These are phyloP conservation scores for Cryphonectria parasitica DNA, from an alignment of 2,329 filamentous ascomycete species.

Conservation along the genomic window DNA sequence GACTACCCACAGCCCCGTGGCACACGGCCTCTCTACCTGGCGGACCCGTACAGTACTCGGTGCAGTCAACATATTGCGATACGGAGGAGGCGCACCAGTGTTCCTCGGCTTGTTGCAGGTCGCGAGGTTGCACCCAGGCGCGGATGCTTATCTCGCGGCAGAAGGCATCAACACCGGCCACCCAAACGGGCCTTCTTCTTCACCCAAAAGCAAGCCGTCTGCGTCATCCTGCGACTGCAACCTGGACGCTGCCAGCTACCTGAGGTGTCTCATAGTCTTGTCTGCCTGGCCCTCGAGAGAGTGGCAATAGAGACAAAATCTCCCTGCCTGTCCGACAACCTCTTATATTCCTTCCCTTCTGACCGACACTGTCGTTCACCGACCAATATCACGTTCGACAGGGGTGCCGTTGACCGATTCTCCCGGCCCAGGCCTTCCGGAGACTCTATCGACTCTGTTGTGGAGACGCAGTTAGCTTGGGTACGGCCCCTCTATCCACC, in stretches of 20 bases:
- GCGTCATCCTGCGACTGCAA: constrained; percentile 2
- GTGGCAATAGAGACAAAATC: neutral
- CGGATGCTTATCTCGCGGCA: constrained; percentile 1
- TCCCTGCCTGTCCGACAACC: neutral
- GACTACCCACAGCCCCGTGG: constrained; percentile 12
- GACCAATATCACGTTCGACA: constrained; percentile 18
- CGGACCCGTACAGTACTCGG: neutral
- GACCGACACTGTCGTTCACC: neutral
- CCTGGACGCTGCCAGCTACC: constrained; percentile 1
- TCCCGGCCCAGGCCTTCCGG: constrained; percentile 22
- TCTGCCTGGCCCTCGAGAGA: constrained; percentile 10
- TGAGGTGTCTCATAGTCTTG: constrained; percentile 10
- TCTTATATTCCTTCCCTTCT: neutral
- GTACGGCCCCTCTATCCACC: constrained; percentile 15
- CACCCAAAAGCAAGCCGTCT: constrained; percentile 1
- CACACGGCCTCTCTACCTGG: constrained; percentile 1
- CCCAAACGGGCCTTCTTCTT: neutral
- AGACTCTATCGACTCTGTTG: constrained; percentile 8
- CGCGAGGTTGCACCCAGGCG: neutral
- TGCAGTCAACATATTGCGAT: constrained; percentile 5
- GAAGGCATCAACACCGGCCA: neutral
- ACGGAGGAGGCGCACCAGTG: constrained; percentile 8
- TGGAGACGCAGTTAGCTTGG: constrained; percentile 17
- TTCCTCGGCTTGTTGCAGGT: constrained; percentile 7
- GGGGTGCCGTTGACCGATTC: constrained; percentile 16